Percentiles rank a stretch among this genome's conserved stretches.
phyloP scores from a whole-genome alignment of 2,329 filamentous ascomycete genomes.

The Verticillium isaacii region DNA sequence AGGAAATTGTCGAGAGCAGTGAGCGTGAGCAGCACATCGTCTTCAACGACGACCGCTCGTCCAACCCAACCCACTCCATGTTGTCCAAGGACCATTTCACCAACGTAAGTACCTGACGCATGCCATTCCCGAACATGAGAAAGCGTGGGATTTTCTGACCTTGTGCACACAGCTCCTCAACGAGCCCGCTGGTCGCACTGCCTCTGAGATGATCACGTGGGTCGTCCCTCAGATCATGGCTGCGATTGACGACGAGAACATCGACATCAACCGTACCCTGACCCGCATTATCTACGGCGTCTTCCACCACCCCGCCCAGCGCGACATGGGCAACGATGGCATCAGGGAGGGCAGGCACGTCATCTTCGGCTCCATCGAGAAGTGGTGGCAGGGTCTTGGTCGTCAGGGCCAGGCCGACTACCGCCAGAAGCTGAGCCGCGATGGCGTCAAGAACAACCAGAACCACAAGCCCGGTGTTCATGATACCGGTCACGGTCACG shows the following conservation, averaged over 20 bases:
- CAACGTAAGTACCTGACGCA: constrained; percentile 49
- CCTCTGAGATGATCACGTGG: constrained; percentile 75
- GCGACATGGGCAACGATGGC: constrained; percentile 64
- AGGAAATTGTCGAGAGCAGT: constrained; percentile 82
- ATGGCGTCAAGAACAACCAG: constrained; percentile 69
- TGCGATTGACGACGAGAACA: constrained; percentile 74
- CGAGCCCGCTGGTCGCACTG: constrained; percentile 79
- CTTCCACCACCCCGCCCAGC: constrained; percentile 82
- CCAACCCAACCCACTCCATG: constrained; percentile 92
- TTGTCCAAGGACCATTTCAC: constrained; percentile 93
- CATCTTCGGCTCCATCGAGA: constrained; percentile 75
- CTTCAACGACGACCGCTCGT: constrained; percentile 71
- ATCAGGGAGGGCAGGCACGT: constrained; percentile 64
- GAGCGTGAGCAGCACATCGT: constrained; percentile 81
- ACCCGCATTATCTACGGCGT: constrained; percentile 76
- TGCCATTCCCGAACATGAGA: background rate
- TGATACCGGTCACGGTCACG: constrained; percentile 81
- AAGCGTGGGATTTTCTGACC: background rate
- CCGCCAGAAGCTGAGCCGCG: constrained; percentile 68
- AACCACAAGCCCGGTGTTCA: constrained; percentile 86
- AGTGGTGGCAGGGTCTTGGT: constrained; percentile 74
- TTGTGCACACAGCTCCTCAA: constrained; percentile 58
- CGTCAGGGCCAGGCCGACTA: constrained; percentile 61
- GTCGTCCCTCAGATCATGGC: constrained; percentile 84
- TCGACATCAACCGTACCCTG: constrained; percentile 65